Evolutionary conservation across 768 basidiomycete species (phyloP).

Genomic region (Pisolithus microcarpus): DNA sequence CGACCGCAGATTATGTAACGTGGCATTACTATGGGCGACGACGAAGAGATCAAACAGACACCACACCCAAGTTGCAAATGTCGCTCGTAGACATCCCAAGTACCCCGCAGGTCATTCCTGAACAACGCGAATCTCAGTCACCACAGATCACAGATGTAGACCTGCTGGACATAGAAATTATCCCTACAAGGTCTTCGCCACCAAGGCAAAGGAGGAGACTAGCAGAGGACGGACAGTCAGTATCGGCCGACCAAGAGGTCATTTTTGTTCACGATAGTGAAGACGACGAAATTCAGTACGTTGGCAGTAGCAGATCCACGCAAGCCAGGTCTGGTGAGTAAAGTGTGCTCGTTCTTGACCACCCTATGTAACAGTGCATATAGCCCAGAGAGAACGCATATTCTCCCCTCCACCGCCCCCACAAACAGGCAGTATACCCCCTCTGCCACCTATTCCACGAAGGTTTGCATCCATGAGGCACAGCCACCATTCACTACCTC

Average conservation of each 20-base stretch:
- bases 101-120: conserved; percentile 3
- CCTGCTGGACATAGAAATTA: conserved; percentile 29
- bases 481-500: conserved; percentile 23
- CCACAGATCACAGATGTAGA: conserved; percentile 41
- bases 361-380: neutral
- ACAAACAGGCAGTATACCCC: conserved; percentile 37
- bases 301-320: conserved; percentile 19
- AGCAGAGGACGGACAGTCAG: conserved; percentile 16
- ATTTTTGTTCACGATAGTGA: conserved; percentile 36
- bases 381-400: conserved; percentile 20
- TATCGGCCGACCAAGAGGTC: conserved; percentile 15
- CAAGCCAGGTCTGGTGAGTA: conserved; percentile 15
- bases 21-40: conserved; percentile 7
- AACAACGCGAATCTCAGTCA: conserved; percentile 11
- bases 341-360: neutral
- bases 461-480: conserved; percentile 35
- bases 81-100: conserved; percentile 10
- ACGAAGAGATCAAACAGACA: neutral
- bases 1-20: conserved; percentile 17
- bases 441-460: conserved; percentile 45
- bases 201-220: conserved; percentile 21
- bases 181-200: conserved; percentile 19
- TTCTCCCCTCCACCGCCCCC: conserved; percentile 46
- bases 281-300: conserved; percentile 29
- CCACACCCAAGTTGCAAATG: conserved; percentile 13